Base-by-base conservation (phyloP, 305 asterid genomes). In the Solanum aculeatissimum region DNA sequence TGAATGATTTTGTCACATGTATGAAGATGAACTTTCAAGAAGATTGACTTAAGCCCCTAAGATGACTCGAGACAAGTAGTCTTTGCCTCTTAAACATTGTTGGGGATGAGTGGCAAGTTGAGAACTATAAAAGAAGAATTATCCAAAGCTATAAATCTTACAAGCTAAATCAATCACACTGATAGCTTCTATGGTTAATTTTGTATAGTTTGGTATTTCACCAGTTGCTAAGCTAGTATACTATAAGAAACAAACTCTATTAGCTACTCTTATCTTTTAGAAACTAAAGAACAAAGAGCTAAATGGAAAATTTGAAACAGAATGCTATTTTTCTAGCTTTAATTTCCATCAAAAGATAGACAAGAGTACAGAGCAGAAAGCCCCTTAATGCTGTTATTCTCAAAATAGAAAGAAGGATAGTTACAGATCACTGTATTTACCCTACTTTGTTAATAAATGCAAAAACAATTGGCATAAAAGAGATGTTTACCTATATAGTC, bases 401-500 rank as follows among this genome's bases (percentile, higher is more conserved):
- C 62, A 45, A 72, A 45, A 45, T 45, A 72, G 58, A 72, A 72
- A 45, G 40, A 72, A 23, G 80, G 40, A 72, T 45, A 72, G 54
- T 13, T 71, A 71, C 27, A 71, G 32, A 71, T 71, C 80, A 70
- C 78, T 38, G 2, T 71, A 71, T 21, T 42, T 12, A 71, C 13
- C 79, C 53, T 70, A 32, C 77, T 38, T 69, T 19, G 51, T 2
- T 38, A 69, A 69, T 69, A 38, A 69, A 19, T 69, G 77, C 18
- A 69, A 69, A 68, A 68, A 15, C 27, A 68, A 32, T 38, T 69
- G 53, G 49, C 8, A 66, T 8, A 3, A 15, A 45, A 27, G 9
- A 11, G 23, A 75, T 35, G 6, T 54, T 35, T 74, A 91, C 93
- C 93, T 19, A 85, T 68, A 66, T 89, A 91, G 32, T 88, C 86